Evolutionary conservation across 805 yeast genomes (phyloP), one percentile per base, ranked within the genome.

Genomic region (Scheffersomyces spartinae): DNA sequence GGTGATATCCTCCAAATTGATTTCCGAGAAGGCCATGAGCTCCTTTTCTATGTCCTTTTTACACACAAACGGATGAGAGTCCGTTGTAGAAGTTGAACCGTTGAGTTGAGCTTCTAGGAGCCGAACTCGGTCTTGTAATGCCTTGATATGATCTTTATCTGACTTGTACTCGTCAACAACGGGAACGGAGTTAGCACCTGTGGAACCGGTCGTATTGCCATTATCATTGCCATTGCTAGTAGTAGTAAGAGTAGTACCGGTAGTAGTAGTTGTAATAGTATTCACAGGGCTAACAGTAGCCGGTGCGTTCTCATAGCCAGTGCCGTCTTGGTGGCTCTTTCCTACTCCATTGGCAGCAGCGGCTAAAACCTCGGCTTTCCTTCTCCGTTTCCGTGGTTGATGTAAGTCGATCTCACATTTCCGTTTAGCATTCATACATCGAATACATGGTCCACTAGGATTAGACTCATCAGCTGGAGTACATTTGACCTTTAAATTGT

Each of bases 401-500:
- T 69, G 64, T 9, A 70, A 42, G 36, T 81, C 84, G 27, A 78
- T 71, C 32, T 72, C 74, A 52, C 96, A 85, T 17, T 48, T 49
- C 34, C 73, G 61, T 20, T 67, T 64, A 15, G 77, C 61, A 44
- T 73, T 79, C 13, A 68, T 34, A 43, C 96, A 85, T 21, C 95
- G 61, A 8, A 67, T 52, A 50, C 96, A 85, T 0, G 86, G 71
- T 3, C 78, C 74, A 2, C 60, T 47, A 7, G 74, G 74, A 30
- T 75, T 68, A 16, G 57, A 40, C 20, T 60, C 47, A 42, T 75
- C 75, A 1, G 76, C 59, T 0, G 94, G 91, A 6, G 78, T 71
- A 49, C 96, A 85, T 38, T 78, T 73, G 17, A 85, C 95, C 43
- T 85, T 85, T 26, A 83, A 61, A 1, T 80, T 47, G 40, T 88